Evolutionary conservation across 371 early-diverging fungal species (phyloP).

Genomic region (Lichtheimia corymbifera): DNA sequence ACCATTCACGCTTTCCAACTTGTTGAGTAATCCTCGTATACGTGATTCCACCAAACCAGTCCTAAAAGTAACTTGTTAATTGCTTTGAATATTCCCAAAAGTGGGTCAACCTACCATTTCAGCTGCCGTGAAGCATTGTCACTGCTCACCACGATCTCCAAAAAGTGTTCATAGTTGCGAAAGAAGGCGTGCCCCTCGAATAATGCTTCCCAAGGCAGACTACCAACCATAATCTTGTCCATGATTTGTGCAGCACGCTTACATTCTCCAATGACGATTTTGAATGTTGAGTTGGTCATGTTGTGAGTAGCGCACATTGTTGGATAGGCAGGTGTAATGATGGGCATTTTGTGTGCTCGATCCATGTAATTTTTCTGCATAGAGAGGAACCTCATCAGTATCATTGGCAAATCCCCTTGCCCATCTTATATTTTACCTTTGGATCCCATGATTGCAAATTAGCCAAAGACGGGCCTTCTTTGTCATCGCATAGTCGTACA

Average conservation of each 20-base stretch:
- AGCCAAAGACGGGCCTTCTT: conserved; percentile 88
- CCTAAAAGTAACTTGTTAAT: conserved; percentile 6
- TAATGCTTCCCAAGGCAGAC: conserved; percentile 58
- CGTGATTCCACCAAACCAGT: conserved; percentile 93
- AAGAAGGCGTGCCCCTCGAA: conserved; percentile 94
- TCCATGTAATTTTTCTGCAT: conserved; percentile 81
- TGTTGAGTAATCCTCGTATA: conserved; percentile 87
- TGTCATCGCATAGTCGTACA: conserved; percentile 83
- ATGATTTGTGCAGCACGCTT: conserved; percentile 70
- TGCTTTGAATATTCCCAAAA: background rate
- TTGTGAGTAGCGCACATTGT: conserved; percentile 99
- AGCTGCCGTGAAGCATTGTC: conserved; percentile 71
- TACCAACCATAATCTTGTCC: conserved; percentile 74
- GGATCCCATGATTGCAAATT: conserved; percentile 98
- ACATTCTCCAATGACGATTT: conserved; percentile 91
- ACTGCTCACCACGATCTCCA: conserved; percentile 89
- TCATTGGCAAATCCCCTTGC: background rate
- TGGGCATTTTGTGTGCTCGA: conserved; percentile 95
- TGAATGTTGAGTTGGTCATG: conserved; percentile 90
- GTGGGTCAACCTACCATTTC: conserved; percentile 53
- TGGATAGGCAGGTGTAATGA: conserved; percentile 99
- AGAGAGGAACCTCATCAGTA: too few relatives aligned
- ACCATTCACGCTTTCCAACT: conserved; percentile 83
- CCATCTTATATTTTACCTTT: too few relatives aligned
- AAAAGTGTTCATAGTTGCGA: conserved; percentile 84